Conservation (phyloP, 225 moss, liverwort and hornwort species). For the Anthoceros angustus region DNA sequence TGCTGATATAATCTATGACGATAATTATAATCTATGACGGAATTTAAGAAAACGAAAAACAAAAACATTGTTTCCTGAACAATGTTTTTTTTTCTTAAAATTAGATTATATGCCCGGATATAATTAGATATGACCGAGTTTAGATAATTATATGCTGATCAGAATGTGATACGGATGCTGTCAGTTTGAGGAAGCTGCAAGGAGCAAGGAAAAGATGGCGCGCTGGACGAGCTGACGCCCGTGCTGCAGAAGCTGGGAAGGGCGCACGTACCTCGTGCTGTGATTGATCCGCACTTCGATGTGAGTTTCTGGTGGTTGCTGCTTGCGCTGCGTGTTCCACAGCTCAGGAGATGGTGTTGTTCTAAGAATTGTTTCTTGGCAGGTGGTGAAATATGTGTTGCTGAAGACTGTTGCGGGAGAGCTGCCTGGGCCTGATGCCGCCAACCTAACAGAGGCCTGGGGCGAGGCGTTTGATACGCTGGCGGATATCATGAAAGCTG, state of each 20-base stretch:
- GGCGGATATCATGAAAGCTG: slow-evolving; percentile 1
- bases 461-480: neutral
- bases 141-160: too few relatives aligned
- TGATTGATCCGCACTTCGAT: neutral
- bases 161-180: too few relatives aligned
- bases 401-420: neutral
- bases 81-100: too few relatives aligned
- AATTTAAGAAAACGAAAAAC: too few relatives aligned
- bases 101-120: too few relatives aligned
- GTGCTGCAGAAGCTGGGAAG: neutral
- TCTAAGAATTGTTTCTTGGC: too few relatives aligned
- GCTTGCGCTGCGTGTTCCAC: too few relatives aligned
- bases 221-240: neutral
- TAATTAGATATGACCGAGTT: too few relatives aligned
- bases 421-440: neutral
- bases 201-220: neutral
- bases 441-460: neutral
- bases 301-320: neutral
- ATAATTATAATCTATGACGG: too few relatives aligned
- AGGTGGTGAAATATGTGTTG: neutral
- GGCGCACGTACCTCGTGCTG: neutral
- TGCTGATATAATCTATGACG: too few relatives aligned
- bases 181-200: slow-evolving; percentile 1
- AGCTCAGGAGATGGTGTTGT: too few relatives aligned
- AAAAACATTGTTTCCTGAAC: too few relatives aligned